These are phyloP conservation scores for Hypoxylon sp. DNA, from an alignment of 2,329 filamentous ascomycete species.

Conservation along the genomic window DNA sequence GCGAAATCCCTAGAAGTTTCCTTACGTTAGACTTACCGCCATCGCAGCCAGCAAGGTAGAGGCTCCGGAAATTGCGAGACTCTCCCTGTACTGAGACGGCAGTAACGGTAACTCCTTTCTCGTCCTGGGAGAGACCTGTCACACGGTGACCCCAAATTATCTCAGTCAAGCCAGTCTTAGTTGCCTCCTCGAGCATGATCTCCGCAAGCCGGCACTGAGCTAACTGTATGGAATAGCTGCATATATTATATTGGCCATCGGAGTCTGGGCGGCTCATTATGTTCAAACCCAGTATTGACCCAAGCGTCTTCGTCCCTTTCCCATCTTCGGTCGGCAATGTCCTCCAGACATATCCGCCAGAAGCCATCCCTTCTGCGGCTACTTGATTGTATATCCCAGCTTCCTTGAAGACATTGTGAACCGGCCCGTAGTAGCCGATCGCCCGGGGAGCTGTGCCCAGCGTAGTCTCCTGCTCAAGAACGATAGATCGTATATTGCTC, in stretches of 20 bases:
- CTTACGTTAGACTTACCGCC: constrained; percentile 26
- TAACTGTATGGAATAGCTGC: constrained; percentile 30
- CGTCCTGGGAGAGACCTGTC: constrained; percentile 21
- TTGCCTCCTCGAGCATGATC: constrained; percentile 25
- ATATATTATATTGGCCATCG: constrained; percentile 18
- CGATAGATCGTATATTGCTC: constrained; percentile 22
- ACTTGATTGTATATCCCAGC: constrained; percentile 32
- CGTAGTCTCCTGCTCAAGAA: constrained; percentile 23
- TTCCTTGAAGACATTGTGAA: constrained; percentile 30
- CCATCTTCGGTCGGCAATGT: constrained; percentile 25
- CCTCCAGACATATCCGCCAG: constrained; percentile 28
- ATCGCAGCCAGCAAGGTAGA: constrained; percentile 28
- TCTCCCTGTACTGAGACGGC: constrained; percentile 5
- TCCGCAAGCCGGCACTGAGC: constrained; percentile 33
- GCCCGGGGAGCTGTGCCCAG: constrained; percentile 25
- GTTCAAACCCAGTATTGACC: constrained; percentile 23
- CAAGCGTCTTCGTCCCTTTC: constrained; percentile 22
- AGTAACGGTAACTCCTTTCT: constrained; percentile 16
- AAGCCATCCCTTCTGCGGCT: constrained; percentile 28
- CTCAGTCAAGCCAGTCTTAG: constrained; percentile 19
- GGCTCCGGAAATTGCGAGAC: constrained; percentile 9
- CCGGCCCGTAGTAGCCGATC: constrained; percentile 30
- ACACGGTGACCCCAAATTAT: constrained; percentile 30
- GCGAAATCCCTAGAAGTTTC: constrained; percentile 30
- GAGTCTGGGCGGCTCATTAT: constrained; percentile 25